Conservation (phyloP, 2,329 filamentous ascomycete species). For the Canariomyces notabilis region DNA sequence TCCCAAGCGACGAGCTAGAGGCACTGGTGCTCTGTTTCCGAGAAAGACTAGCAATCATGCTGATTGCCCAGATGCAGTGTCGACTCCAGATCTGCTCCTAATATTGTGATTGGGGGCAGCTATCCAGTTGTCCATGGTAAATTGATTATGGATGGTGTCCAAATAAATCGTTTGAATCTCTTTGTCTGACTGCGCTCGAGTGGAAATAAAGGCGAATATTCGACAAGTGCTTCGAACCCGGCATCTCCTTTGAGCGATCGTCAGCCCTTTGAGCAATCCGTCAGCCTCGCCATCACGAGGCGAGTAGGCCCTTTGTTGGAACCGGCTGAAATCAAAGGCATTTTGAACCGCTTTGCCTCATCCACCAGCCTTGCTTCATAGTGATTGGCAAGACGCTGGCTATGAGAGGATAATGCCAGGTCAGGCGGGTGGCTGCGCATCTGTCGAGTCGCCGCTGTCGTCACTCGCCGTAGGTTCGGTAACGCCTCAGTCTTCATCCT, state of each 20-base stretch:
- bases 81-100: neutral
- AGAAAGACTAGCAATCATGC: neutral
- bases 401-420: too few relatives aligned
- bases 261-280: too few relatives aligned
- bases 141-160: too few relatives aligned
- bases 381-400: too few relatives aligned
- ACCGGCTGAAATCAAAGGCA: neutral
- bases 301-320: constrained; percentile 6
- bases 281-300: neutral
- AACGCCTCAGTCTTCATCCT: constrained; percentile 43
- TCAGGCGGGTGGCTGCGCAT: too few relatives aligned
- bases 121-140: too few relatives aligned
- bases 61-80: neutral
- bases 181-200: too few relatives aligned
- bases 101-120: neutral
- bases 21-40: neutral
- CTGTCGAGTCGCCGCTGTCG: too few relatives aligned
- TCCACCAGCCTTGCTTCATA: neutral
- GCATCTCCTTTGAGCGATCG: too few relatives aligned
- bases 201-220: neutral
- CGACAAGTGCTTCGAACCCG: too few relatives aligned
- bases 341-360: neutral
- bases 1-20: constrained; percentile 4
- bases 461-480: neutral
- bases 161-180: too few relatives aligned